Percentiles rank a stretch among this genome's conserved stretches.
Conservation (phyloP, 257 asterid species). For the Petunia secreta region DNA sequence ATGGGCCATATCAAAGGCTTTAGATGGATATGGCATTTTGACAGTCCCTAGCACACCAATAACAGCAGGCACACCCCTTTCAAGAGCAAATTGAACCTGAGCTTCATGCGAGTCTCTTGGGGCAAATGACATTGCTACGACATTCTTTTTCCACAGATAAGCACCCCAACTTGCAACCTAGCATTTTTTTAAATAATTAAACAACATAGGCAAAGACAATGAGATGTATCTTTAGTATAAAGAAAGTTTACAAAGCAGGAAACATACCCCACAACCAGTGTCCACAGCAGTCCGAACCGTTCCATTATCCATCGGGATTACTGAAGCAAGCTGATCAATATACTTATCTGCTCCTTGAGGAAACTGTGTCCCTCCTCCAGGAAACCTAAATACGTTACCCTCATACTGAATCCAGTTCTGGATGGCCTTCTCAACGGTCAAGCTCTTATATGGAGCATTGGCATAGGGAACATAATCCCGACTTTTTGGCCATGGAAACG, state of each 20-base stretch:
- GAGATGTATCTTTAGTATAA: not conserved
- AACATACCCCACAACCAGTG: constrained; percentile 98
- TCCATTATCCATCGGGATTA: constrained; percentile 83
- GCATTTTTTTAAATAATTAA: not conserved
- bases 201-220: constrained; percentile 1
- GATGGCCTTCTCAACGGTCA: constrained; percentile 97
- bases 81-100: constrained; percentile 95
- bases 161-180: constrained; percentile 99
- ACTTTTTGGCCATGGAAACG: constrained; percentile 95
- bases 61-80: constrained; percentile 97
- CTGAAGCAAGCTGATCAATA: constrained; percentile 94
- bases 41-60: constrained; percentile 93
- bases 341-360: constrained; percentile 99
- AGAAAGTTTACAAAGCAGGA: not conserved
- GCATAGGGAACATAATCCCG: constrained; percentile 97
- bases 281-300: constrained; percentile 89
- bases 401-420: constrained; percentile 98
- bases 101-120: constrained; percentile 99
- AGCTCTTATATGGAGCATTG: constrained; percentile 94
- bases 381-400: constrained; percentile 92
- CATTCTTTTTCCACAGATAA: constrained; percentile 88
- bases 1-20: constrained; percentile 96
- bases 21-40: constrained; percentile 85
- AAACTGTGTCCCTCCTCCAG: constrained; percentile 97
- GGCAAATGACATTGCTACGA: constrained; percentile 92